These are phyloP conservation scores for Tylopilus sp. DNA, from an alignment of 768 basidiomycete genomes.

Conservation along the genomic window DNA sequence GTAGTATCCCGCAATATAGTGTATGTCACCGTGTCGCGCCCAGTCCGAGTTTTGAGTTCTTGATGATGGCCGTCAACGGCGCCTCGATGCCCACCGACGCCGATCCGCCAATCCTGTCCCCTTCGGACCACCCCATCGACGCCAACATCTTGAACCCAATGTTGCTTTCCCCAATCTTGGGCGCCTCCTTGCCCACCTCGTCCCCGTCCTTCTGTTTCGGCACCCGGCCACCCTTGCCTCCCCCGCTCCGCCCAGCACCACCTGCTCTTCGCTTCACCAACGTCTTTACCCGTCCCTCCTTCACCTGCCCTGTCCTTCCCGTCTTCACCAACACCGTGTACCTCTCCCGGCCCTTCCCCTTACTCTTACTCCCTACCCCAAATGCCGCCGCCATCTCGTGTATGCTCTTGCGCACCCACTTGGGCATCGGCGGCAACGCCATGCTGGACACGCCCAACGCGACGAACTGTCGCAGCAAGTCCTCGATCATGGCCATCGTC, in stretches of 20 bases:
- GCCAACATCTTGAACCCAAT: slow-evolving; percentile 85
- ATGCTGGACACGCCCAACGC: slow-evolving; percentile 49
- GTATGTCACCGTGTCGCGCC: slow-evolving; percentile 47
- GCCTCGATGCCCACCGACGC: slow-evolving; percentile 59
- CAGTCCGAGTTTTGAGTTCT: slow-evolving; percentile 80
- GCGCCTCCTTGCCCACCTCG: slow-evolving; percentile 83
- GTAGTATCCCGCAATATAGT: slow-evolving; percentile 9
- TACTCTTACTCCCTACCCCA: slow-evolving; percentile 72
- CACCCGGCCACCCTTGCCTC: slow-evolving; percentile 21
- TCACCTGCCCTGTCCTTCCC: slow-evolving; percentile 49
- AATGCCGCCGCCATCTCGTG: slow-evolving; percentile 83
- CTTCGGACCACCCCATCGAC: slow-evolving; percentile 90
- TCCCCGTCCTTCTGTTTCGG: slow-evolving; percentile 77
- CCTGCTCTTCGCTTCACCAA: slow-evolving; percentile 36
- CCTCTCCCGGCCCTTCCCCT: slow-evolving; percentile 61
- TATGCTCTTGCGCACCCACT: slow-evolving; percentile 63
- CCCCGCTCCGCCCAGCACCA: background rate
- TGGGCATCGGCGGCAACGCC: slow-evolving; percentile 76
- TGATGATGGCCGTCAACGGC: slow-evolving; percentile 82
- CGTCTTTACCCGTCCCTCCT: slow-evolving; percentile 58
- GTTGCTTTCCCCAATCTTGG: slow-evolving; percentile 76
- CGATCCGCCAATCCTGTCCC: slow-evolving; percentile 66
- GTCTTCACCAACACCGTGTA: slow-evolving; percentile 81
- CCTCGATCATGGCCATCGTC: slow-evolving; percentile 61
- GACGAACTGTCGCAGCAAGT: slow-evolving; percentile 69